These are phyloP conservation scores for Eucalyptus erythrocorys DNA, from an alignment of 345 rosid genomes.

Conservation along the genomic window DNA sequence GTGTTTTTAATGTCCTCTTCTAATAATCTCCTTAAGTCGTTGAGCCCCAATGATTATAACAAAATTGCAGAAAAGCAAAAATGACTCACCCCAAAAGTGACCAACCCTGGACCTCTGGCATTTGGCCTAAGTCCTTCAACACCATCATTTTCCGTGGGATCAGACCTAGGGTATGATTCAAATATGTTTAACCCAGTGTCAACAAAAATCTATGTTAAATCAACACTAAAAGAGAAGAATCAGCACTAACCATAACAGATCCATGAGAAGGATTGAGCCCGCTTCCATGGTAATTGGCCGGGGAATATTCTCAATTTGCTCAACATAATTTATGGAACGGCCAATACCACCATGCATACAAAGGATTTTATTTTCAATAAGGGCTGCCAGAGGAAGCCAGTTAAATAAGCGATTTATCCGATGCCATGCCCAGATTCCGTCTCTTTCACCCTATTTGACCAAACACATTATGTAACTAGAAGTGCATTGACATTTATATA, in stretches of 20 bases:
- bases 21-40: not conserved
- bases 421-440: constrained; percentile 99
- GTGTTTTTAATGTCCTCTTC: not conserved
- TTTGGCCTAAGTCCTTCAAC: constrained; percentile 97
- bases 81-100: constrained; percentile 88
- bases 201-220: not conserved
- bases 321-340: constrained; percentile 91
- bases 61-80: not conserved
- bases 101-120: constrained; percentile 99
- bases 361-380: constrained; percentile 90
- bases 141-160: constrained; percentile 98
- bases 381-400: constrained; percentile 96
- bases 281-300: constrained; percentile 99
- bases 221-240: not conserved
- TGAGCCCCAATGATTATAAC: not conserved
- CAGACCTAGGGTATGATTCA: constrained; percentile 43
- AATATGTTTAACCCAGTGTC: not conserved
- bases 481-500: not conserved
- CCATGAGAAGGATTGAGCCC: constrained; percentile 95
- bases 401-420: constrained; percentile 93
- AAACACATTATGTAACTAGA: constrained; percentile 8
- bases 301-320: constrained; percentile 90
- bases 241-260: constrained; percentile 70
- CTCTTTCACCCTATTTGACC: constrained; percentile 82
- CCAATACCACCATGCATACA: constrained; percentile 99